Evolutionary conservation across 441 rosid species (phyloP).

Genomic region (Erysimum cheiri): DNA sequence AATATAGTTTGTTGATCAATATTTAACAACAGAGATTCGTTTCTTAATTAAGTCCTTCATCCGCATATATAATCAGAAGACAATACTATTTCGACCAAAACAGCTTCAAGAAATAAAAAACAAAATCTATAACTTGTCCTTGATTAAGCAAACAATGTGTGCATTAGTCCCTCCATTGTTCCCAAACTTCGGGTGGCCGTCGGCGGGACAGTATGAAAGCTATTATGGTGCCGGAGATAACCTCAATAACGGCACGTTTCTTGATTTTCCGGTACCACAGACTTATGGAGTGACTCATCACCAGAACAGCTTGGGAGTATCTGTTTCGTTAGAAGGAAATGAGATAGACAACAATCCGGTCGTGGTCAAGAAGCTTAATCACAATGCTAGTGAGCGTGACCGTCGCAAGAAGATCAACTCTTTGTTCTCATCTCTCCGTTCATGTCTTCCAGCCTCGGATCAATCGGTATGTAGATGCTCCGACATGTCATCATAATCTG

Average conservation of each 20-base stretch:
- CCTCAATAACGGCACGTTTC: conserved; percentile 9
- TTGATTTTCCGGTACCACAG: conserved; percentile 27
- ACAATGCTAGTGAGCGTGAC: conserved; percentile 71
- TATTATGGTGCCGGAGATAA: conserved; percentile 2
- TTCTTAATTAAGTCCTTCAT: neutral
- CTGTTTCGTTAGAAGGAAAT: conserved; percentile 23
- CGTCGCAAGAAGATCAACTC: conserved; percentile 67
- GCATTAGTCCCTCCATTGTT: conserved; percentile 38
- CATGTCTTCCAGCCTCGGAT: conserved; percentile 60
- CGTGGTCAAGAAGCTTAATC: conserved; percentile 61
- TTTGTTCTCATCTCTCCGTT: conserved; percentile 63
- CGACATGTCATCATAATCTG: neutral
- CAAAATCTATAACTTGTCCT: conserved; percentile 7
- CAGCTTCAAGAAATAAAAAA: conserved; percentile 6
- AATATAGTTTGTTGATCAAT: conserved; percentile 8
- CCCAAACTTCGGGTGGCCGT: conserved; percentile 39
- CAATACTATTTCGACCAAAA: conserved; percentile 33
- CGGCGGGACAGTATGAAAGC: conserved; percentile 22
- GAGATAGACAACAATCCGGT: conserved; percentile 17
- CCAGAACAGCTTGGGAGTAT: conserved; percentile 7
- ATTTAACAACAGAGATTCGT: conserved; percentile 9
- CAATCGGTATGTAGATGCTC: conserved; percentile 47
- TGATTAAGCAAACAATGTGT: conserved; percentile 31
- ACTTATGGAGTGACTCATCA: conserved; percentile 24
- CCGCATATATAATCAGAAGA: neutral